Base-by-base conservation (phyloP, 768 basidiomycete genomes). In the Mycena capillaripes region DNA sequence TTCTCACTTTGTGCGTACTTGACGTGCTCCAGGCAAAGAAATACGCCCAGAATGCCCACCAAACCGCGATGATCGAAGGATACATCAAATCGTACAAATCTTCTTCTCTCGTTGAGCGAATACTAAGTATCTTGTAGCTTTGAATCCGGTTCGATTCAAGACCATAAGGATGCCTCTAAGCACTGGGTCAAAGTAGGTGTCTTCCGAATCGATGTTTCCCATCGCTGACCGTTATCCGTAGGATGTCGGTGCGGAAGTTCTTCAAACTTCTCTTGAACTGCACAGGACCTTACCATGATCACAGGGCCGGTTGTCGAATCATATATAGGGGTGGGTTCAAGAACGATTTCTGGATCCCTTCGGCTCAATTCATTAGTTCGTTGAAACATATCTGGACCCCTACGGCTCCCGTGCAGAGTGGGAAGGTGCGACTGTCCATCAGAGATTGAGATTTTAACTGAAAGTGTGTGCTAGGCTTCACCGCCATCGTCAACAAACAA, bases 331-430 rank as follows among this genome's bases (percentile, higher is more conserved):
- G 87, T 87, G 73, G 71, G 86, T 79, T 14, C 16, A 11, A 16
- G 16, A 38, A n/a, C n/a, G n/a, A n/a, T n/a, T n/a, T n/a, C 23
- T 46, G 25, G 36, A 71, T 53, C 11, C 12, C 21, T 48, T 55
- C 61, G 60, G 27, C 50, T 46, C 36, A 57, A 16, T 61, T 44
- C 44, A 27, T 12, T 61, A 88, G 81, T 95, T 95, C 79, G 87
- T 95, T 46, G 94, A 95, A 85, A 95, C 92, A 1, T 95, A 95
- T 71, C 92, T 96, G 21, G 96, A 97, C 78, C 96, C 96, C 9
- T 96, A 94, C 70, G 96, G 95, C 40, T 92, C 89, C n/a, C 90
- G 96, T 60, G 96, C 96, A 0, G 96, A 97, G 80, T 97, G 95
- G 95, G 95, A 97, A 89, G 95, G 94, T 90, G 66, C 40, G 76